Conservation (phyloP, 805 yeast genomes). For the Cyberlindnera euphorbiiphila region DNA sequence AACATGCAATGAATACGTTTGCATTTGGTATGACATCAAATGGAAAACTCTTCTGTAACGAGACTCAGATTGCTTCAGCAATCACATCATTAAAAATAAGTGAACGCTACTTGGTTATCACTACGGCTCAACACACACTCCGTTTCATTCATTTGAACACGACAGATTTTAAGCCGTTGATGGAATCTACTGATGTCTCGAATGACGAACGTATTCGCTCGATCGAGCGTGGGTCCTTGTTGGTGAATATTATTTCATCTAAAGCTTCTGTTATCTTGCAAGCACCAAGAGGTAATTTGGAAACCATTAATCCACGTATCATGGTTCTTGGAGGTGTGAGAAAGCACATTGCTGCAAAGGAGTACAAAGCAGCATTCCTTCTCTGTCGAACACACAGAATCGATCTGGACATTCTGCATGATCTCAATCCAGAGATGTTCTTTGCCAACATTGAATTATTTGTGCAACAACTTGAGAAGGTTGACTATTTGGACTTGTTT, state of each 20-base stretch:
- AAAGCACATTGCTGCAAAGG: constrained; percentile 49
- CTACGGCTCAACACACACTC: constrained; percentile 83
- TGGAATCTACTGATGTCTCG: constrained; percentile 34
- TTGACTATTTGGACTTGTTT: constrained; percentile 81
- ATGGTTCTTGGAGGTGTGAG: constrained; percentile 86
- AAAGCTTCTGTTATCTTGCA: constrained; percentile 80
- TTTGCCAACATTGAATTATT: constrained; percentile 59
- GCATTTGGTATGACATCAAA: constrained; percentile 72
- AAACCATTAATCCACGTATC: constrained; percentile 89
- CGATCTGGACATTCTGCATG: constrained; percentile 85
- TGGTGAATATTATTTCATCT: constrained; percentile 78
- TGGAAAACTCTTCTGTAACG: constrained; percentile 72
- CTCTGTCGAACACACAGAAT: constrained; percentile 89
- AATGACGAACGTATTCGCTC: constrained; percentile 82
- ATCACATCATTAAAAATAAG: constrained; percentile 80
- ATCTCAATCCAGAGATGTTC: constrained; percentile 74
- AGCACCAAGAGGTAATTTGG: constrained; percentile 95
- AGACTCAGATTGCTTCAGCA: constrained; percentile 56
- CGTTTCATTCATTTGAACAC: constrained; percentile 72
- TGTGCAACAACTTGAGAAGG: constrained; percentile 62
- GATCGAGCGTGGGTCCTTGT: constrained; percentile 87
- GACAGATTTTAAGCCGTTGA: constrained; percentile 36
- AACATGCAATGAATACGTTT: constrained; percentile 28
- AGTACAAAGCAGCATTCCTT: constrained; percentile 70
- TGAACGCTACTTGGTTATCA: constrained; percentile 68